A percentile compares a stretch with the other conserved stretches of the same genome.
Evolutionary conservation across 371 early-diverging fungal species (phyloP).

Genomic region (Actinomortierella ambigua): DNA sequence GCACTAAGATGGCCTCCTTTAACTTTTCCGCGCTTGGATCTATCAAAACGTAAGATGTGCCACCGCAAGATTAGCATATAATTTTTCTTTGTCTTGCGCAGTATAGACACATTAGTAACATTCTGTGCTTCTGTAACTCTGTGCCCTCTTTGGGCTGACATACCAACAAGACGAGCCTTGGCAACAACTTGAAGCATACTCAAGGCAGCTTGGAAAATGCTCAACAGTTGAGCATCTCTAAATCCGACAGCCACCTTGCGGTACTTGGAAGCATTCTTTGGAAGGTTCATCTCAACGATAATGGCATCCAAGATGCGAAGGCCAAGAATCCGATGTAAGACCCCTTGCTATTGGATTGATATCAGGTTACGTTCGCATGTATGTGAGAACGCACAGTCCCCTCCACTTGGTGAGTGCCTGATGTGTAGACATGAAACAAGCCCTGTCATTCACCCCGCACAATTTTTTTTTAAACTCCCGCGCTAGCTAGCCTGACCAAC

Average conservation of each 20-base stretch:
- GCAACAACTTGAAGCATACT: constrained; percentile 51
- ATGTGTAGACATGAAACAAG: too few species aligned
- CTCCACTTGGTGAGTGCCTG: too few species aligned
- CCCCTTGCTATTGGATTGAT: constrained; percentile 61
- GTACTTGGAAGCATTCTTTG: constrained; percentile 59
- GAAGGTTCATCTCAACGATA: constrained; percentile 67
- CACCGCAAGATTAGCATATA: neutral
- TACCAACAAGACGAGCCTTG: too few species aligned
- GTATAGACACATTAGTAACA: constrained; percentile 4
- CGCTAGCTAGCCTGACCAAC: too few species aligned
- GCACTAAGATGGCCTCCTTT: constrained; percentile 61
- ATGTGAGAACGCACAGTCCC: too few species aligned
- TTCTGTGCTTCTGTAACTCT: constrained; percentile 48
- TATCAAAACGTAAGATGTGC: constrained; percentile 5
- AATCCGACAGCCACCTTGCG: constrained; percentile 74
- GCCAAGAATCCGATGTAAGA: constrained; percentile 69
- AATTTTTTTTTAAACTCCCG: too few species aligned
- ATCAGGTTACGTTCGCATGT: too few species aligned
- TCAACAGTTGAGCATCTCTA: constrained; percentile 77
- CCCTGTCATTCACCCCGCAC: too few species aligned
- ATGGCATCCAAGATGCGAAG: constrained; percentile 60
- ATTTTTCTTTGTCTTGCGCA: constrained; percentile 14
- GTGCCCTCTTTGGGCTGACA: too few species aligned
- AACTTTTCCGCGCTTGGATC: constrained; percentile 58
- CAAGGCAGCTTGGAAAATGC: constrained; percentile 73